phyloP scores from a whole-genome alignment of 345 rosid species.

The Eucalyptus cloeziana region DNA sequence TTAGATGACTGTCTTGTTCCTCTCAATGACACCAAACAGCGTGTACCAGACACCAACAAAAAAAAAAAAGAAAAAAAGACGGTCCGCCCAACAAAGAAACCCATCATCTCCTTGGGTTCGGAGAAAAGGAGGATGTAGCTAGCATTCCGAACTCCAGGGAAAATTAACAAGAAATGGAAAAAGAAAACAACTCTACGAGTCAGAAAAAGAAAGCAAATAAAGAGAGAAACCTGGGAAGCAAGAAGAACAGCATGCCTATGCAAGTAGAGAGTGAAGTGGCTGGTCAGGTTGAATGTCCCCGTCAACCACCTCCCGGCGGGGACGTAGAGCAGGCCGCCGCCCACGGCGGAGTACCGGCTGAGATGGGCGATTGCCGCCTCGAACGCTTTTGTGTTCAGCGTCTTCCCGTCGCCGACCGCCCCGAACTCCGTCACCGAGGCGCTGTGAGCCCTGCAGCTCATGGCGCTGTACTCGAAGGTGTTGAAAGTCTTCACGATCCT shows the following conservation, averaged over 20 bases:
- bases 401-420: conserved; percentile 28
- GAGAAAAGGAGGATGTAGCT: neutral
- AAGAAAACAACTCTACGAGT: neutral
- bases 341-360: conserved; percentile 10
- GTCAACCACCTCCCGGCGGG: conserved; percentile 42
- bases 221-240: conserved; percentile 19
- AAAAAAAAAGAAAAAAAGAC: neutral
- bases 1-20: neutral
- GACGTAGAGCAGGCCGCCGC: conserved; percentile 27
- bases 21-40: neutral
- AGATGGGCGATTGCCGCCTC: conserved; percentile 19
- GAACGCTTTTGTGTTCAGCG: conserved; percentile 30
- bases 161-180: neutral
- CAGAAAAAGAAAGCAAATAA: neutral
- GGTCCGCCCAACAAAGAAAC: neutral
- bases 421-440: conserved; percentile 5
- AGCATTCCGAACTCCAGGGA: neutral
- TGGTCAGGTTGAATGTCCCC: conserved; percentile 29
- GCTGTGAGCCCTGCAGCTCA: conserved; percentile 8
- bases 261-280: conserved; percentile 34
- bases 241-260: conserved; percentile 27
- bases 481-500: neutral
- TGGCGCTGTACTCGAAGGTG: conserved; percentile 1
- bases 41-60: neutral
- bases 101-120: neutral